Base-by-base conservation (phyloP, 1,139 yeast species). In the Blastobotrys raffinosifermentans region DNA sequence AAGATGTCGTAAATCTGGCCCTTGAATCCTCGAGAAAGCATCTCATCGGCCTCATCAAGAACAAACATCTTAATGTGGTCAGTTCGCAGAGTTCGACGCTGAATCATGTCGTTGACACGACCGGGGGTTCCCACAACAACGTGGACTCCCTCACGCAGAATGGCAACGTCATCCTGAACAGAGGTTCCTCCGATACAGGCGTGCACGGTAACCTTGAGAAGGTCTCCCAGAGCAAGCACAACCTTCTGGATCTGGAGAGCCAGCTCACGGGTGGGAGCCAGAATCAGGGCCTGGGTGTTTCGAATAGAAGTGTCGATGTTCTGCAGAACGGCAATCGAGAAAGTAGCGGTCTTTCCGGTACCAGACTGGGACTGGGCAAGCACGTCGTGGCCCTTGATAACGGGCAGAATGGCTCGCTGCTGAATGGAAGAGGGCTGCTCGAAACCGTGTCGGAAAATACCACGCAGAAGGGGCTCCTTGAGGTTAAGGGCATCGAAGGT, bases 291-390 rank as follows among this genome's bases (percentile, higher is more conserved):
- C 43, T 51, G 57, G 29, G 50, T 44, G 38, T 81, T 87, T 50
- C 75, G 72, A 39, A 75, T 67, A 44, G 70, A 73, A 19, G 82
- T 60, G 47, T 87, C 94, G 15, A 86, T 69, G 14, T 73, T 86
- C 58, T 89, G 87, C 39, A 91, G 67, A 80, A 85, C 81, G 8
- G 96, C 95, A 40, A 91, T 86, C 11, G 95, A 74, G 59, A 91
- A 91, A 0, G 98, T 91, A 15, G 97, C 98, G 0, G 98, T 91
- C 61, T 91, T 91, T 55, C 98, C 98, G 1, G 98, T 91, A 45
- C 98, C 98, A 4, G 96, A 85, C 60, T 91, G 98, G 8, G 97
- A 96, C 63, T 91, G 98, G 16, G 97, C 97, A 44, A 91, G 85
- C 2, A 91, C 84, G 59, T 91, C 98, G 52, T 80, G 74, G 4